A percentile compares a stretch with the other conserved stretches of the same genome.
Evolutionary conservation across 2,329 filamentous ascomycete species (phyloP).

Genomic region (Alternaria conjuncta): DNA sequence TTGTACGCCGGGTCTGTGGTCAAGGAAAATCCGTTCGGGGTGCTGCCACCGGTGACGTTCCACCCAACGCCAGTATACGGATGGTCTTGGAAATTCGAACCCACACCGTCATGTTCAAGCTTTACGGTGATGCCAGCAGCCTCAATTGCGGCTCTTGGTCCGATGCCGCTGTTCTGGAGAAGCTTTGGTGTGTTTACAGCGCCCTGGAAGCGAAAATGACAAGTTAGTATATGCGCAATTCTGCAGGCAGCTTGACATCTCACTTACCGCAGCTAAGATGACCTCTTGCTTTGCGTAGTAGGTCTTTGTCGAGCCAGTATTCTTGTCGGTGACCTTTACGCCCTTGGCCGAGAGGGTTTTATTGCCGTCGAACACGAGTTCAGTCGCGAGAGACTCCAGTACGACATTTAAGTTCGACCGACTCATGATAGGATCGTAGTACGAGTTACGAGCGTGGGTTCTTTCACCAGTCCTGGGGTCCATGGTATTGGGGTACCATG

Average conservation of each 20-base stretch:
- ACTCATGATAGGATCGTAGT: slow-evolving; percentile 34
- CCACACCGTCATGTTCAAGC: slow-evolving; percentile 39
- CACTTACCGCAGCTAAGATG: slow-evolving; percentile 60
- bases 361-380: slow-evolving; percentile 31
- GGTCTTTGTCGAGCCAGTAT: slow-evolving; percentile 19
- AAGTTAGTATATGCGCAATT: background rate
- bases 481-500: slow-evolving; percentile 47
- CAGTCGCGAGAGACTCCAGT: slow-evolving; percentile 23
- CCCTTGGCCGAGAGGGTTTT: slow-evolving; percentile 30
- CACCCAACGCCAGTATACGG: slow-evolving; percentile 29
- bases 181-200: slow-evolving; percentile 63
- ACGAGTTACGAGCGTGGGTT: slow-evolving; percentile 39
- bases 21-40: slow-evolving; percentile 29
- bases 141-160: slow-evolving; percentile 34
- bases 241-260: background rate
- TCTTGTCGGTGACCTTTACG: slow-evolving; percentile 32
- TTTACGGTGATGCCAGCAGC: slow-evolving; percentile 34
- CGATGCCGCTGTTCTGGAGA: slow-evolving; percentile 48
- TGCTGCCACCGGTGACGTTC: slow-evolving; percentile 27
- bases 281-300: slow-evolving; percentile 56
- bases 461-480: slow-evolving; percentile 40
- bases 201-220: slow-evolving; percentile 27
- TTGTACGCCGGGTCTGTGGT: slow-evolving; percentile 34
- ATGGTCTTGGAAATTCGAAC: slow-evolving; percentile 46
- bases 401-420: slow-evolving; percentile 42